Percentiles rank a stretch among this genome's conserved stretches.
phyloP scores from a whole-genome alignment of 257 asterid genomes.

The Solanum medicagineum region DNA sequence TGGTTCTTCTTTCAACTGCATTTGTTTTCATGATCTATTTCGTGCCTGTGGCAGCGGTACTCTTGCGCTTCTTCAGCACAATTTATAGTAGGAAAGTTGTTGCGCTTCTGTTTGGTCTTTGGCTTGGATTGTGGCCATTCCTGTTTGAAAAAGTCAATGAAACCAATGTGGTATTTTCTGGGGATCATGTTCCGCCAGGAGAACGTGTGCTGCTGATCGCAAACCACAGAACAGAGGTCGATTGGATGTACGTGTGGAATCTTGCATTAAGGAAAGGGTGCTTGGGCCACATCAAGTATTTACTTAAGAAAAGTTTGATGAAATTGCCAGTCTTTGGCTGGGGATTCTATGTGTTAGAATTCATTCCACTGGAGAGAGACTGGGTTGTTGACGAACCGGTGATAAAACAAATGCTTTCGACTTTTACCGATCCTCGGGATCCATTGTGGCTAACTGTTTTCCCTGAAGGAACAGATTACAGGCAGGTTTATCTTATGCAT shows the following conservation, averaged over 20 bases:
- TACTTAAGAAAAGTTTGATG: slow-evolving; percentile 82
- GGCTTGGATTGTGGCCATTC: slow-evolving; percentile 91
- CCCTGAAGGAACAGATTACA: slow-evolving; percentile 96
- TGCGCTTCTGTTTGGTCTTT: slow-evolving; percentile 57
- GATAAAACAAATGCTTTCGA: slow-evolving; percentile 38
- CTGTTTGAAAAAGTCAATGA: slow-evolving; percentile 58
- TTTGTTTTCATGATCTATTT: slow-evolving; percentile 45
- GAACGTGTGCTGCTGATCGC: slow-evolving; percentile 68
- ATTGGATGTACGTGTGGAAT: slow-evolving; percentile 95
- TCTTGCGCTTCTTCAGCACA: slow-evolving; percentile 42
- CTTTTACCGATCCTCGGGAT: slow-evolving; percentile 48
- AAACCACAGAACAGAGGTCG: slow-evolving; percentile 83
- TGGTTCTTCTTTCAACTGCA: slow-evolving; percentile 46
- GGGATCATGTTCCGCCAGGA: slow-evolving; percentile 44
- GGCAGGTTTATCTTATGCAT: slow-evolving; percentile 20
- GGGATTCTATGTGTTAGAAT: slow-evolving; percentile 72
- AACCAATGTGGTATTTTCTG: slow-evolving; percentile 66
- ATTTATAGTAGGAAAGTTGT: slow-evolving; percentile 49
- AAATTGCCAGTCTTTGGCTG: slow-evolving; percentile 80
- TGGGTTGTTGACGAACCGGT: slow-evolving; percentile 62
- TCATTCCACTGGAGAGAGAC: slow-evolving; percentile 70
- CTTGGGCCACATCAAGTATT: slow-evolving; percentile 54
- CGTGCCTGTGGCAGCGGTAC: slow-evolving; percentile 50
- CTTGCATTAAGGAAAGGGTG: slow-evolving; percentile 68
- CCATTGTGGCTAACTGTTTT: slow-evolving; percentile 82